phyloP scores from a whole-genome alignment of 2,329 filamentous ascomycete genomes.

The Fusarium sp. region DNA sequence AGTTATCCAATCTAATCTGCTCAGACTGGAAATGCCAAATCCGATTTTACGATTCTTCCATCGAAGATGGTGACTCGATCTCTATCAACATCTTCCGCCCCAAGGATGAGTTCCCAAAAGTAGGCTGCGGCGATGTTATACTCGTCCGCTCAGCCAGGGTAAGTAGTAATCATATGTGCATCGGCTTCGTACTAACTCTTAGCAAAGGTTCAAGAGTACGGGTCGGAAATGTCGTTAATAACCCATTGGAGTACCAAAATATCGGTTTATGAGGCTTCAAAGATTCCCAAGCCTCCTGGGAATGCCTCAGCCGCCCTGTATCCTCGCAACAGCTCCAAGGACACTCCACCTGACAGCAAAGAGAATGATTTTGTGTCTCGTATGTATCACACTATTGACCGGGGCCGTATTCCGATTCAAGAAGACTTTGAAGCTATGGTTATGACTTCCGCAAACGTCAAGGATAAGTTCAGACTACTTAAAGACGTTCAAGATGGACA shows the following conservation, averaged over 20 bases:
- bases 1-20: slow-evolving; percentile 5
- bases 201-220: slow-evolving; percentile 56
- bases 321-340: slow-evolving; percentile 30
- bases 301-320: slow-evolving; percentile 51
- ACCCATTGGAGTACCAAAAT: slow-evolving; percentile 57
- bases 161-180: neutral
- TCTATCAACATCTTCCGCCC: slow-evolving; percentile 71
- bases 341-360: slow-evolving; percentile 32
- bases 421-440: slow-evolving; percentile 56
- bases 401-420: slow-evolving; percentile 55
- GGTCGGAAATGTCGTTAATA: slow-evolving; percentile 55
- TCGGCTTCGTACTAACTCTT: slow-evolving; percentile 14
- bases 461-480: slow-evolving; percentile 72
- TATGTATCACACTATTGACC: slow-evolving; percentile 59
- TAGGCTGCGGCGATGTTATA: slow-evolving; percentile 55
- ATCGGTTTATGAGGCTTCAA: slow-evolving; percentile 54
- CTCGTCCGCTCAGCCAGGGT: slow-evolving; percentile 67
- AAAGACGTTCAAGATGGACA: slow-evolving; percentile 66
- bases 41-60: slow-evolving; percentile 68
- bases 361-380: slow-evolving; percentile 60
- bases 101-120: slow-evolving; percentile 59
- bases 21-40: slow-evolving; percentile 71
- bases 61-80: slow-evolving; percentile 56
- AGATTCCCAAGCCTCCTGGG: slow-evolving; percentile 50
- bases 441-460: slow-evolving; percentile 56